Evolutionary conservation across 2,329 filamentous ascomycete genomes (phyloP).

Genomic region (Verticillium zaregamsianum): DNA sequence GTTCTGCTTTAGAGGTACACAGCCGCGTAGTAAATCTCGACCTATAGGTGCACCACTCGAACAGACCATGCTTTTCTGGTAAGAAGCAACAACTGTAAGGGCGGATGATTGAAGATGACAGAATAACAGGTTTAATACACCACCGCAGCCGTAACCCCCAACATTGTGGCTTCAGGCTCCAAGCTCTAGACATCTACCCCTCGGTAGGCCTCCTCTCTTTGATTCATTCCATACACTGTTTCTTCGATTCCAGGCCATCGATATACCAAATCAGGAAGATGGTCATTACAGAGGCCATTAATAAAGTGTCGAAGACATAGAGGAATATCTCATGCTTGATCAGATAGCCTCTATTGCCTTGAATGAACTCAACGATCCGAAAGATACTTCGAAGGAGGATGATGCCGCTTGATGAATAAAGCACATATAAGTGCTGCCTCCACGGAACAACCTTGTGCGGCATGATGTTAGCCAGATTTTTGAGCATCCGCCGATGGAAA

Average conservation of each 20-base stretch:
- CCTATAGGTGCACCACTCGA: not conserved
- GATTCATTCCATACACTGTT: not conserved
- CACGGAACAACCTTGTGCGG: conserved; percentile 32
- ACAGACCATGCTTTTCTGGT: too few species aligned
- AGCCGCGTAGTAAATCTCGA: not conserved
- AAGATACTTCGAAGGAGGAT: conserved; percentile 46
- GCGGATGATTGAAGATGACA: too few species aligned
- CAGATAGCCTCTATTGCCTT: conserved; percentile 37
- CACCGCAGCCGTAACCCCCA: too few species aligned
- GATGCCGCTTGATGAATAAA: conserved; percentile 38
- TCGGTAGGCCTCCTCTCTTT: too few species aligned
- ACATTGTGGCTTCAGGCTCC: too few species aligned
- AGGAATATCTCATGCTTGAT: conserved; percentile 39
- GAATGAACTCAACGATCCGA: conserved; percentile 42
- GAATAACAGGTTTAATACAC: too few species aligned
- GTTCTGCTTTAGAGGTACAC: not conserved
- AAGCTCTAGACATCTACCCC: too few species aligned
- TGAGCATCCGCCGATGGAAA: conserved; percentile 42
- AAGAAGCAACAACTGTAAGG: too few species aligned
- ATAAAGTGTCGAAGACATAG: conserved; percentile 27
- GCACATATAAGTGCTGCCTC: conserved; percentile 22
- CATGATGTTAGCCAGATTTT: conserved; percentile 18
- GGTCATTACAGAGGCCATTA: conserved; percentile 20
- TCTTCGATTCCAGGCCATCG: not conserved
- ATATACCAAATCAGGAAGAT: conserved; percentile 8